phyloP scores from a whole-genome alignment of 1,284 basidiomycete genomes.

The Calocybe gambosa region DNA sequence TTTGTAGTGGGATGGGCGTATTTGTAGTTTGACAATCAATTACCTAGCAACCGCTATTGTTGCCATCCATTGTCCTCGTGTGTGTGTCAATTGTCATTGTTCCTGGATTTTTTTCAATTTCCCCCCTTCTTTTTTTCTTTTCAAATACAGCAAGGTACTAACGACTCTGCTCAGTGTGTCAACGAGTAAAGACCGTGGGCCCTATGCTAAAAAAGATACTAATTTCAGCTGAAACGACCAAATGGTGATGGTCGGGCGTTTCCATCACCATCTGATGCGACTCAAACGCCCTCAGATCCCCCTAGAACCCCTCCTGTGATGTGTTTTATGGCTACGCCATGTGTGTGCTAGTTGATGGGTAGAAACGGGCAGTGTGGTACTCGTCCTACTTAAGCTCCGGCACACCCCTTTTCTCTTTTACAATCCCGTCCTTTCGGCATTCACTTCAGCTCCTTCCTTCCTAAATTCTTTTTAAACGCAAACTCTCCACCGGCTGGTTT shows the following conservation, averaged over 20 bases:
- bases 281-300: too few species aligned
- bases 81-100: conserved; percentile 3
- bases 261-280: neutral
- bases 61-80: conserved; percentile 6
- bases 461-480: conserved; percentile 15
- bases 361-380: too few species aligned
- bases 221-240: neutral
- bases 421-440: conserved; percentile 25
- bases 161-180: too few species aligned
- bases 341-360: too few species aligned
- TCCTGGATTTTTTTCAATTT: neutral
- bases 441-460: too few species aligned
- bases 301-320: too few species aligned
- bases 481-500: conserved; percentile 33
- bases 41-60: conserved; percentile 8
- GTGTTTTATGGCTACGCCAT: too few species aligned
- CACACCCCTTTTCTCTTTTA: conserved; percentile 13
- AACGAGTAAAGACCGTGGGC: too few species aligned
- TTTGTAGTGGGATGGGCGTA: conserved; percentile 9
- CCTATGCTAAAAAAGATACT: too few species aligned
- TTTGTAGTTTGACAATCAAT: conserved; percentile 12
- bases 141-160: too few species aligned
- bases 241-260: too few species aligned
- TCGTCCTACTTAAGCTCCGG: conserved; percentile 15
- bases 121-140: too few species aligned